phyloP scores from a whole-genome alignment of 1,284 basidiomycete genomes.

The Cronartium quercuum region DNA sequence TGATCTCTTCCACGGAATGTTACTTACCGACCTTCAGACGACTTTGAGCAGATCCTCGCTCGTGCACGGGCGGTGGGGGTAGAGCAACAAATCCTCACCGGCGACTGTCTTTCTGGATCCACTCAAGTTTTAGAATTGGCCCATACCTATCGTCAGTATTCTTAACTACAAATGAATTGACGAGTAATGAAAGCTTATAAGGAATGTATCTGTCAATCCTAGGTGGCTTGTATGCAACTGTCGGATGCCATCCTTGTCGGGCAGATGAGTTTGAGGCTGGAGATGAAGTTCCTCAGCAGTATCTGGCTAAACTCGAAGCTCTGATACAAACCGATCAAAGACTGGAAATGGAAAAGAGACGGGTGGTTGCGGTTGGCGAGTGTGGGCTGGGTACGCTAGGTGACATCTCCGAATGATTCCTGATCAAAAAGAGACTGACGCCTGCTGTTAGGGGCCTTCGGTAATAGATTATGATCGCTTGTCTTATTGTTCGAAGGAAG shows the following conservation, averaged over 20 bases:
- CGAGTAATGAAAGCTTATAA: background rate
- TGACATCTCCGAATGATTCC: background rate
- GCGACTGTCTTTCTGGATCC: constrained; percentile 29
- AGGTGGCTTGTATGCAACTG: constrained; percentile 28
- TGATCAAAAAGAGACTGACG: too few species aligned
- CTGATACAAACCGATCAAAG: constrained; percentile 20
- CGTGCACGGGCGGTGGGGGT: constrained; percentile 19
- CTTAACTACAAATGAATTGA: background rate
- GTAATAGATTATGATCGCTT: constrained; percentile 73
- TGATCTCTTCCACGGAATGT: background rate
- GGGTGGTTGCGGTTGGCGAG: constrained; percentile 73
- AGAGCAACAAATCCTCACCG: constrained; percentile 29
- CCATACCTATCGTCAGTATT: background rate
- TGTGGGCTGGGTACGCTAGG: constrained; percentile 66
- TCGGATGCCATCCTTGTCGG: constrained; percentile 34
- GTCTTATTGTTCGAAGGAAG: constrained; percentile 61
- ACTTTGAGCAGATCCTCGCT: constrained; percentile 6
- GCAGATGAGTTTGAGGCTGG: constrained; percentile 20
- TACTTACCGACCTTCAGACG: background rate
- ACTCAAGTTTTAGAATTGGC: constrained; percentile 12
- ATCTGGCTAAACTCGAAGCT: constrained; percentile 9
- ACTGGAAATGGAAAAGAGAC: constrained; percentile 44
- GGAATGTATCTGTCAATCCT: background rate
- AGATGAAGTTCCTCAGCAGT: background rate
- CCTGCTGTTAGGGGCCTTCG: too few species aligned